Base-by-base conservation (phyloP, 108 stramenopile species). In the Phaeodactylum tricornutum region DNA sequence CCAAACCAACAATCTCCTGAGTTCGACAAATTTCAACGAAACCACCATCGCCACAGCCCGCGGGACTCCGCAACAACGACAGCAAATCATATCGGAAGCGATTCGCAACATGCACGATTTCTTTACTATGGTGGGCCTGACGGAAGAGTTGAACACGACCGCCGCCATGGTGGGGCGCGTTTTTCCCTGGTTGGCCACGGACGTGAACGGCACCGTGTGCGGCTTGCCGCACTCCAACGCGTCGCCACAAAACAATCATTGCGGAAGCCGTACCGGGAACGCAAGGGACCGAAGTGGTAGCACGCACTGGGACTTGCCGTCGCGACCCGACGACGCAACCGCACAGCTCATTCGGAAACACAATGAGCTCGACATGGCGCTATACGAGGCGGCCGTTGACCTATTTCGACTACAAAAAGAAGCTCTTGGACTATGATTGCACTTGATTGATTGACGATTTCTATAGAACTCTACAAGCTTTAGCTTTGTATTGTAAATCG, bases 51-150 rank as follows among this genome's bases (percentile, higher is more conserved):
- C 33, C 9, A 34, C 33, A 34, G 45, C 2, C 2, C 23, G 2
- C 1, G 14, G 1, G 1, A 52, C 11, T 27, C 43, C 26, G 9
- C 22, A 47, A 2, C 35, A 23, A 38, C 50, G 69, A 12, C 17
- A 55, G 32, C 61, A 57, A 21, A 71, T 72, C 40, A 46, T 78
- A 0, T 40, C 64, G 17, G 76, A 87, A 57, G 86, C 86, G 7
- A 56, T 84, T 42, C 34, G 67, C 16, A 80, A 81, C 58, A 55
- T 87, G 45, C 46, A 66, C 39, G 40, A 59, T 31, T 61, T 64
- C 26, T 74, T 87, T 47, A 81, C 81, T 0, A 59, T 79, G 44
- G 70, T 87, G 46, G 86, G 86, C 11, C 27, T 87, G 23, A 87
- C 81, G 12, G 78, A 80, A 51, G 47, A 72, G 19, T 34, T 87